These are phyloP conservation scores for Tricholoma sp. DNA, from an alignment of 768 basidiomycete genomes.

Conservation along the genomic window DNA sequence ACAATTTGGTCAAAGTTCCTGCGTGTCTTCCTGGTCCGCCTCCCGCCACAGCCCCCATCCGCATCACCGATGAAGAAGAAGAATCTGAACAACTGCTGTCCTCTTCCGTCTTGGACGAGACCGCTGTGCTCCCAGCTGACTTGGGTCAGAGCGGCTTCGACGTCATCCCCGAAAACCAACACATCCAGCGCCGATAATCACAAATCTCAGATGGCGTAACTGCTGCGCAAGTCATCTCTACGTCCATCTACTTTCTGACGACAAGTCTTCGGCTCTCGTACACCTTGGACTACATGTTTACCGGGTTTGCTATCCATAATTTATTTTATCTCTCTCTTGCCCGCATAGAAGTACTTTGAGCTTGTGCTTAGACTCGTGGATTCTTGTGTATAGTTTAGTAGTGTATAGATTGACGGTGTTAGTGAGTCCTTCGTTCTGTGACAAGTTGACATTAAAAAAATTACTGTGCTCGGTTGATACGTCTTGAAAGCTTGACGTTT, in stretches of 20 bases:
- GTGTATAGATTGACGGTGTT: not conserved
- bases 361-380: not conserved
- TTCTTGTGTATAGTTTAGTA: not conserved
- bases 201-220: constrained; percentile 5
- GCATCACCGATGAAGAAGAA: constrained; percentile 51
- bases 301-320: not conserved
- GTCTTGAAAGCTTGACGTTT: too few relatives aligned
- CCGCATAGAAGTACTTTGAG: not conserved
- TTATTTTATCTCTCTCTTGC: not conserved
- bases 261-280: not conserved
- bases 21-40: constrained; percentile 53
- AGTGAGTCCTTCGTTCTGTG: too few relatives aligned
- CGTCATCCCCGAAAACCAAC: constrained; percentile 57
- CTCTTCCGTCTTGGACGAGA: constrained; percentile 59
- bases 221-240: not conserved
- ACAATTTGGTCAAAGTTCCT: constrained; percentile 68
- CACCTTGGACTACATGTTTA: not conserved
- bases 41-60: constrained; percentile 22
- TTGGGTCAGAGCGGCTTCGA: constrained; percentile 83
- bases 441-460: too few relatives aligned
- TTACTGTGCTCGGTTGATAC: too few relatives aligned
- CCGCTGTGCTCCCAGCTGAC: constrained; percentile 75
- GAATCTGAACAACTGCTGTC: constrained; percentile 50
- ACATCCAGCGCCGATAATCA: constrained; percentile 20
- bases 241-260: not conserved